Evolutionary conservation across 169 alveolate species (phyloP), one percentile per base, ranked within the genome.

Genomic region (Gregarina niphandrodes): DNA sequence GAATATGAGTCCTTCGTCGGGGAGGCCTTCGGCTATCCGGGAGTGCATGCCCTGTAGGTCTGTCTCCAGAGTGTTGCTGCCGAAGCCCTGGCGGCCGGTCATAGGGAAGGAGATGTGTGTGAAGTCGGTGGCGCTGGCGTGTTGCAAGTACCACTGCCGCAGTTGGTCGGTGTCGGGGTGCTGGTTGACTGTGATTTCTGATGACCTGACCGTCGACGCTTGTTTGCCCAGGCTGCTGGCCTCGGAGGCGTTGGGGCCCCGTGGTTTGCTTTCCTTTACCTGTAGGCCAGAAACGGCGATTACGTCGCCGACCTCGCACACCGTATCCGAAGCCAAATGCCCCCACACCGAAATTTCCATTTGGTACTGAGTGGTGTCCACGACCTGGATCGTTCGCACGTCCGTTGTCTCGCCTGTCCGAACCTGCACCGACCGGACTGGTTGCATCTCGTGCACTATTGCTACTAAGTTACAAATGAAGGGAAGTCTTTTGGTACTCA

Each of bases 261-360:
- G 24, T 45, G 39, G 20, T 38, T 45, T 7, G 45, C 53, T 36
- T 41, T 28, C 53, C 53, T 36, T 38, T 45, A 45, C 21, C 28
- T 45, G 38, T 9, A 45, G 53, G 1, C 45, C 53, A 16, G 53
- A 24, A 16, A 45, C 28, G 2, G 30, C 53, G 17, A 32, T 28
- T 0, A 36, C 53, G 12, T 24, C 4, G 16, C 9, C 19, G 3
- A 12, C 2, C 12, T 0, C 1, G 29, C 2, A 13, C 28, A n/a
- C 21, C 24, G 13, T 24, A 2, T 19, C 39, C 7, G 28, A 7
- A 21, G 37, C 53, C 42, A 36, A 45, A 0, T 22, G 30, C 4
- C 53, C 53, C 53, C 53, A 45, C 44, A 45, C 34, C 15, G 45
- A 32, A 23, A 45, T 24, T 29, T 45, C 53, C 53, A 45, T 45